These are phyloP conservation scores for Trichoderma simmonsii DNA, from an alignment of 2,329 filamentous ascomycete genomes.

Conservation along the genomic window DNA sequence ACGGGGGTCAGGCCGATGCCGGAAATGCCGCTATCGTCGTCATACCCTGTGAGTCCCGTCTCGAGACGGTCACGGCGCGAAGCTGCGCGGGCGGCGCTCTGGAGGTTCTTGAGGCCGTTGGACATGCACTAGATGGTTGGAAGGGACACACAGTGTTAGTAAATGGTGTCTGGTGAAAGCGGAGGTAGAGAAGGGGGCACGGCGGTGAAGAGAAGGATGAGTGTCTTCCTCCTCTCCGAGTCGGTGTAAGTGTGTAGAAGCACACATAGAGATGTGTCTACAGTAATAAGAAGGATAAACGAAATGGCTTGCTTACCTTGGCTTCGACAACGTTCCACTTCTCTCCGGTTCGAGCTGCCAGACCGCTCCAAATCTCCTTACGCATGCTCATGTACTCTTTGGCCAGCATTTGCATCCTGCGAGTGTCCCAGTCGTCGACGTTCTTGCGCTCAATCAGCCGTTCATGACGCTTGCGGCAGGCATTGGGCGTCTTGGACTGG, in stretches of 20 bases:
- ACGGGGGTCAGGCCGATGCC: conserved; percentile 56
- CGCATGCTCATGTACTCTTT: conserved; percentile 76
- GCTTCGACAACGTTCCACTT: conserved; percentile 70
- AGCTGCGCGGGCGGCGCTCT: conserved; percentile 64
- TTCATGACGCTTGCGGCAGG: conserved; percentile 86
- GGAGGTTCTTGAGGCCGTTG: conserved; percentile 77
- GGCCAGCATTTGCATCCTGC: conserved; percentile 71
- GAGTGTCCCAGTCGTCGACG: conserved; percentile 73
- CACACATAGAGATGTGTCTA: neutral
- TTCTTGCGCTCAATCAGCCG: conserved; percentile 73
- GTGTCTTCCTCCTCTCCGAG: neutral
- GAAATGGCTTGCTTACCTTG: conserved; percentile 47
- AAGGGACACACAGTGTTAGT: conserved; percentile 18
- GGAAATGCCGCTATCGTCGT: conserved; percentile 70
- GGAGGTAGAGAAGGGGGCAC: neutral
- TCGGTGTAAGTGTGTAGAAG: neutral
- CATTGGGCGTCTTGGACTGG: conserved; percentile 73
- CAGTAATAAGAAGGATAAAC: neutral
- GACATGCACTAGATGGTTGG: conserved; percentile 65
- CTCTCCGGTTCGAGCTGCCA: conserved; percentile 75
- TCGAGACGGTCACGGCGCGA: conserved; percentile 62
- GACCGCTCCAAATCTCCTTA: conserved; percentile 75
- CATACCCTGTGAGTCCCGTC: conserved; percentile 47
- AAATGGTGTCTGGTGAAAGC: neutral
- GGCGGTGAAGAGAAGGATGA: neutral